Evolutionary conservation across 1,284 basidiomycete genomes (phyloP).

Genomic region (Coriolopsis trogii): DNA sequence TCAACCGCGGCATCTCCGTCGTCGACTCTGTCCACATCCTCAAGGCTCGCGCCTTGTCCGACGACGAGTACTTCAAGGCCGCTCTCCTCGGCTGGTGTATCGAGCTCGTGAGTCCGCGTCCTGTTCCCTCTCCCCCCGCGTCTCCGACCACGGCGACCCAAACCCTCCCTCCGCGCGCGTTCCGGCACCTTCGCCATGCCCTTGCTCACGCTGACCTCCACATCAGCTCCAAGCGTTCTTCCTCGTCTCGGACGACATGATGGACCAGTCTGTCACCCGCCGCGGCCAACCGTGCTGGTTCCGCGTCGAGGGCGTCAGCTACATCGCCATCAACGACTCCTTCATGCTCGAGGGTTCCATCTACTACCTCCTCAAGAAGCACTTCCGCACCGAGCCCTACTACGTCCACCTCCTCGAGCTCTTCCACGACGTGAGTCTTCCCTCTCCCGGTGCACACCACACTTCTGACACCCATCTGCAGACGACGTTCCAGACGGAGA

Average conservation of each 20-base stretch:
- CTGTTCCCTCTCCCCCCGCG: no score
- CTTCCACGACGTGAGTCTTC: slow-evolving; percentile 76
- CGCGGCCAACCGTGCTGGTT: slow-evolving; percentile 99
- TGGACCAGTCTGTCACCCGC: slow-evolving; percentile 93
- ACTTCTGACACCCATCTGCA: slow-evolving; percentile 32
- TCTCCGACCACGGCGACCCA: no score
- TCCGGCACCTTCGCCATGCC: background rate
- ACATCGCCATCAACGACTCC: slow-evolving; percentile 95
- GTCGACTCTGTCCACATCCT: slow-evolving; percentile 94
- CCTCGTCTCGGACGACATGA: slow-evolving; percentile 97
- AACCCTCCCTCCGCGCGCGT: background rate
- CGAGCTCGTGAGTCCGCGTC: slow-evolving; percentile 86
- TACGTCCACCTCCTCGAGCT: slow-evolving; percentile 91
- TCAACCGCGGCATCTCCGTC: slow-evolving; percentile 95
- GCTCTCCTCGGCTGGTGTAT: slow-evolving; percentile 96
- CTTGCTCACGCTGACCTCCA: background rate
- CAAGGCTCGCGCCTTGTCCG: slow-evolving; percentile 65
- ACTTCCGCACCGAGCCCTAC: slow-evolving; percentile 84
- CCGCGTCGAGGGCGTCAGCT: slow-evolving; percentile 72
- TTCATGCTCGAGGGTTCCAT: slow-evolving; percentile 98
- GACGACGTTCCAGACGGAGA: slow-evolving; percentile 93
- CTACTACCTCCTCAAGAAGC: slow-evolving; percentile 86
- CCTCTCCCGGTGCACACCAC: background rate
- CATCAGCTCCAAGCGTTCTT: slow-evolving; percentile 94
- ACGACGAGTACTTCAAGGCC: slow-evolving; percentile 88